Conservation (phyloP, 208 protist species). For the Leishmania turanica region DNA sequence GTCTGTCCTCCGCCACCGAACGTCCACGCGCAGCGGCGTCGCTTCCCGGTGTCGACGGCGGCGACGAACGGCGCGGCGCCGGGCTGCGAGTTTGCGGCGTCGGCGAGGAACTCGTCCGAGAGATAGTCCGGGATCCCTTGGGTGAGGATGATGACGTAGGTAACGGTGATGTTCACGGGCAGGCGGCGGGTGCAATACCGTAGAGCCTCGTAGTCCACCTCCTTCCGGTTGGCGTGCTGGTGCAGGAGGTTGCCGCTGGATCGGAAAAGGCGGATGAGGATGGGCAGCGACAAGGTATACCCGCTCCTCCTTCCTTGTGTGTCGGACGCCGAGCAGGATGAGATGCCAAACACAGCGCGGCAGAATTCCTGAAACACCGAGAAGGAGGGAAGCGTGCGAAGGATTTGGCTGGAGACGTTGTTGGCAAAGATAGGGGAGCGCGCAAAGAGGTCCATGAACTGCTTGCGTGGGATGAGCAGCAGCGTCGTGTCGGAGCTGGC, state of each 20-base stretch:
- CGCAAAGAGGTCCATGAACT: constrained; percentile 65
- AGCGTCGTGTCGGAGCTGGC: constrained; percentile 66
- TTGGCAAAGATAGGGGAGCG: constrained; percentile 79
- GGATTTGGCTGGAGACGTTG: constrained; percentile 70
- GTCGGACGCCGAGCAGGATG: constrained; percentile 45
- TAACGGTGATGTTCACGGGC: constrained; percentile 66
- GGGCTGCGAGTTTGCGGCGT: constrained; percentile 30
- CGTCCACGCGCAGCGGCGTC: constrained; percentile 67
- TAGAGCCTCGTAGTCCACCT: constrained; percentile 72
- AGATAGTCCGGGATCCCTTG: constrained; percentile 56
- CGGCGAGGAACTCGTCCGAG: constrained; percentile 58
- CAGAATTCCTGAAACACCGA: constrained; percentile 77
- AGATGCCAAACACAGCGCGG: constrained; percentile 70
- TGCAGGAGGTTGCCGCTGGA: constrained; percentile 62
- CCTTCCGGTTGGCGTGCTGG: constrained; percentile 45
- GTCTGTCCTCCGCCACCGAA: constrained; percentile 69
- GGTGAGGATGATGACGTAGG: constrained; percentile 67
- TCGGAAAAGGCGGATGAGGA: constrained; percentile 54
- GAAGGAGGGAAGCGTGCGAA: constrained; percentile 75
- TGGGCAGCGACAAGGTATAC: constrained; percentile 57
- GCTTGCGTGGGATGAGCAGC: constrained; percentile 69
- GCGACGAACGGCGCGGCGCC: constrained; percentile 24
- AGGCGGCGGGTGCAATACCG: constrained; percentile 67
- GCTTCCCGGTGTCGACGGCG: constrained; percentile 56
- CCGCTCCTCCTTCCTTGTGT: constrained; percentile 23